Evolutionary conservation across 1,139 yeast genomes (phyloP).

Genomic region (Pichia kudriavzevii): DNA sequence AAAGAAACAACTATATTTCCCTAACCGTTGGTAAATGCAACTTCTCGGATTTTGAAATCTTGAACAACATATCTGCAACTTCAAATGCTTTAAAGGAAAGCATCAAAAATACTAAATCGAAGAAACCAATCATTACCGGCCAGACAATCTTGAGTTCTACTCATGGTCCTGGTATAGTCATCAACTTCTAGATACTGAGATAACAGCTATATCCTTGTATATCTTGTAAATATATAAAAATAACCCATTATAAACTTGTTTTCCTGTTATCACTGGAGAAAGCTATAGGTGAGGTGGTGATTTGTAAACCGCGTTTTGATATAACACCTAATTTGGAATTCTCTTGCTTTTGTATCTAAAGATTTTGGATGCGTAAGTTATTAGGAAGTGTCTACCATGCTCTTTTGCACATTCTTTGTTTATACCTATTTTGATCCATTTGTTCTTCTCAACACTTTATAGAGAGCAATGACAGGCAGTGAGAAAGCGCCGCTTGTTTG

Average conservation of each 20-base stretch:
- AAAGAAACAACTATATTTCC: constrained; percentile 52
- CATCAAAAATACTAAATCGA: constrained; percentile 47
- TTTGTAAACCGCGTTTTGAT: too few species aligned
- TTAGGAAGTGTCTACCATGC: too few species aligned
- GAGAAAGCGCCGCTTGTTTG: neutral
- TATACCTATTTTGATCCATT: too few species aligned
- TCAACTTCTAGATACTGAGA: constrained; percentile 38
- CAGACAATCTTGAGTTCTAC: constrained; percentile 65
- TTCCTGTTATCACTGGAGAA: too few species aligned
- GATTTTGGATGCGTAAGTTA: too few species aligned
- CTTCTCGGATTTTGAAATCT: constrained; percentile 70
- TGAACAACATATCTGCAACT: constrained; percentile 65
- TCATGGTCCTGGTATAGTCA: constrained; percentile 73
- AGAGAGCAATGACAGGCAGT: neutral
- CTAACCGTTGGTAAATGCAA: constrained; percentile 73
- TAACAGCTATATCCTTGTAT: too few species aligned
- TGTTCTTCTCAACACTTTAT: too few species aligned
- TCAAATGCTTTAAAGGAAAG: constrained; percentile 57
- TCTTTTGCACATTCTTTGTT: too few species aligned
- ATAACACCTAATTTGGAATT: too few species aligned
- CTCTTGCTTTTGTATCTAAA: too few species aligned
- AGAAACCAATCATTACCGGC: constrained; percentile 66
- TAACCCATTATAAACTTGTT: too few species aligned
- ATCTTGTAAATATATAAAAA: constrained; percentile 6
- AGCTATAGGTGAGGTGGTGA: too few species aligned